Base-by-base conservation (phyloP, 768 basidiomycete genomes). In the Lactifluus rugatus region DNA sequence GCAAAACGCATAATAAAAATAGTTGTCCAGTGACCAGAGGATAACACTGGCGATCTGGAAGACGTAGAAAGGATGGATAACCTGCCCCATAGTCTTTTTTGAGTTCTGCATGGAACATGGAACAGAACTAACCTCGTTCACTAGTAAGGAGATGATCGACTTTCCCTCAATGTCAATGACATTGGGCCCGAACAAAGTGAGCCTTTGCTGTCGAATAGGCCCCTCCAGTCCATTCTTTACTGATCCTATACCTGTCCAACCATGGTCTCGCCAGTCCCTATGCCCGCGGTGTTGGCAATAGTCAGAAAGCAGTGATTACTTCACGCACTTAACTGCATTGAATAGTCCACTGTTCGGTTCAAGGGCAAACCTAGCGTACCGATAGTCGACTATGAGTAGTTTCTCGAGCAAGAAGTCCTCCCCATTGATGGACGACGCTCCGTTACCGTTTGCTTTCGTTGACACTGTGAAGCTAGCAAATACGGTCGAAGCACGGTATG, bases 61-160 rank as follows among this genome's bases (percentile, higher is more conserved):
- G 54, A 99, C 87, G 68, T 97, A 98, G 72, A 98, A 98, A 0
- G 96, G 96, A 68, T 98, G 95, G 39, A 98, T 86, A 46, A 96
- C 82, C 92, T 85, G 61, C 2, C 19, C 5, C n/a, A 11, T n/a
- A 5, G 34, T 34, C 19, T 2, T 31, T 51, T 11, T 51, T 25
- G 57, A 52, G 36, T 52, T 41, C 44, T 50, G 2, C 19, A 10
- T 5, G 8, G 28, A 16, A 34, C 19, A 51, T 13, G 37, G 10
- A n/a, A 37, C 14, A 53, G 16, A 67, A 32, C 73, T 53, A 70
- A 92, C 93, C 79, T 98, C 96, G 63, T 97, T 93, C 19, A 97
- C 73, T 7, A 98, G 75, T 3, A 99, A 78, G 16, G 81, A 76
- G 3, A 83, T 57, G 11, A 85, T 81, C 0, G 89, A 85, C 71